Base-by-base conservation (phyloP, 73 alveolate species). In the Effrenium voratum region DNA sequence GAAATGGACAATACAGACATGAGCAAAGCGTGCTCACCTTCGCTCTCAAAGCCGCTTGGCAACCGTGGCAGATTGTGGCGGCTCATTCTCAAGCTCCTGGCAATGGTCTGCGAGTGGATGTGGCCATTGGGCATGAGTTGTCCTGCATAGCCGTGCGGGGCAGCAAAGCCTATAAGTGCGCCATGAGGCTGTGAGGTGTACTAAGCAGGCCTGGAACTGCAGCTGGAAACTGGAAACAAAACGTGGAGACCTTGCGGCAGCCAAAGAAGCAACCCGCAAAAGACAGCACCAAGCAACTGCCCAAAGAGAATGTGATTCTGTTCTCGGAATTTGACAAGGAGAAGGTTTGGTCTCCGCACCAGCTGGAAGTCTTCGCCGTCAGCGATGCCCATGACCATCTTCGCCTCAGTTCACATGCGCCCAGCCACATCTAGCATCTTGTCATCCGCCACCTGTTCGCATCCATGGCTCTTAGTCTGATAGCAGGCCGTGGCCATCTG, bases 311-410 rank as follows among this genome's bases (percentile, higher is more conserved):
- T 12, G 1, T n/a, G 34, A 59, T 5, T 26, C 15, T 59, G 15
- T 6, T 19, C 73, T 32, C 36, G 73, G 73, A 13, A 59, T 30
- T 32, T 72, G 36, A 68, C 16, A 57, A 57, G 16, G 34, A 38
- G 40, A 26, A 45, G 36, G 4, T n/a, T 52, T 8, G 81, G 81
- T 2, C 22, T 34, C 59, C 80, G 4, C 45, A 43, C 94, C 45
- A 68, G 45, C 44, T 72, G 86, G 76, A 55, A 91, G 60, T 91
- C 98, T 34, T 70, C 77, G 19, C 98, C 98, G n/a, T 72, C 88
- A 4, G 98, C 98, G 44, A 91, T 91, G 90, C 98, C 98, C 98
- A 91, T 91, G 80, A 91, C 88, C 98, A 91, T 91, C 68, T 91
- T 91, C 60, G 79, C 98, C 98, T 91, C 55, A 28, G 59, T 55